These are phyloP conservation scores for Aschersonia sp. DNA, from an alignment of 2,329 filamentous ascomycete species.

Conservation along the genomic window DNA sequence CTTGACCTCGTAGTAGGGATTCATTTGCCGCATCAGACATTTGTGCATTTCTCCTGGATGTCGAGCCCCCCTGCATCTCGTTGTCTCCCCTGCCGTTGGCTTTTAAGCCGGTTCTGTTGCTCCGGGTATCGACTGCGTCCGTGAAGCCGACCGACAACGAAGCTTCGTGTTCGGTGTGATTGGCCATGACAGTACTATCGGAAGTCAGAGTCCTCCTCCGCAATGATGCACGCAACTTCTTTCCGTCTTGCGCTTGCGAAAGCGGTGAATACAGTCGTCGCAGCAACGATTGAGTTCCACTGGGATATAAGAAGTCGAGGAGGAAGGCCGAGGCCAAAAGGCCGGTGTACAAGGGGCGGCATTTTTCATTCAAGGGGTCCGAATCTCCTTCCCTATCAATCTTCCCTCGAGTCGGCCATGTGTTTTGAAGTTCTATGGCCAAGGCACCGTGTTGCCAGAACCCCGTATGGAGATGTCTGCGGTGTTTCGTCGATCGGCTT, in stretches of 20 bases:
- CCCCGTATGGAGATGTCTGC: constrained; percentile 29
- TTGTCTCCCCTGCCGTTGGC: too few relatives aligned
- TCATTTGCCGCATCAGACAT: background rate
- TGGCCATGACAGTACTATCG: constrained; percentile 4
- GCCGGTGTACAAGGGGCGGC: constrained; percentile 10
- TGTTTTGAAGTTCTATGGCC: constrained; percentile 29
- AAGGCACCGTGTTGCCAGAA: constrained; percentile 42
- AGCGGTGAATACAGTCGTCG: constrained; percentile 20
- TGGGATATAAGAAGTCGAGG: constrained; percentile 43
- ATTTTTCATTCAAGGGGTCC: constrained; percentile 7
- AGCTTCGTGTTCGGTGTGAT: constrained; percentile 1
- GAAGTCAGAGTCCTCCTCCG: constrained; percentile 14
- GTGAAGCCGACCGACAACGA: background rate
- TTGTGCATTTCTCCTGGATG: too few relatives aligned
- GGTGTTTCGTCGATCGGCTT: constrained; percentile 20
- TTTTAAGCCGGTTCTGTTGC: too few relatives aligned
- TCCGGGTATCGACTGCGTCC: too few relatives aligned
- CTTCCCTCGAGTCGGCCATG: constrained; percentile 22
- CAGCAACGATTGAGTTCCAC: constrained; percentile 25
- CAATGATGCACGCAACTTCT: constrained; percentile 5
- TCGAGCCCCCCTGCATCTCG: too few relatives aligned
- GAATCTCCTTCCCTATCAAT: constrained; percentile 7
- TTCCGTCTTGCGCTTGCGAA: constrained; percentile 10
- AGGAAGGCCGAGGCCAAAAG: constrained; percentile 32
- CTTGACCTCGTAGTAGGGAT: background rate